These are phyloP conservation scores for Thalassiosira hispida DNA, from an alignment of 352 stramenopile species.

Conservation along the genomic window DNA sequence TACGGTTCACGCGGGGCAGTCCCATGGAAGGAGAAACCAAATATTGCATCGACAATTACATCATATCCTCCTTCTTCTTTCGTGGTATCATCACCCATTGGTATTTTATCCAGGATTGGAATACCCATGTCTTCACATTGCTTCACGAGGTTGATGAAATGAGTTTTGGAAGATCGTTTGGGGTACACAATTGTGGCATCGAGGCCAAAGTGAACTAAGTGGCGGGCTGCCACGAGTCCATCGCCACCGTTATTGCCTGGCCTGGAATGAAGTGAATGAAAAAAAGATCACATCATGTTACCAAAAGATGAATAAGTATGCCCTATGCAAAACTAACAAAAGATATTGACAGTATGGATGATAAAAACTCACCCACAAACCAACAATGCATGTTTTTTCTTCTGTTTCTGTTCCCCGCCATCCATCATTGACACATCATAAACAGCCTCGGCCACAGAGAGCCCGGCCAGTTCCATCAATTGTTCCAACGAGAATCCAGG, in stretches of 20 bases:
- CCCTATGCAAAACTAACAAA: neutral
- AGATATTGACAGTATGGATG: neutral
- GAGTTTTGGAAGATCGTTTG: slow-evolving; percentile 78
- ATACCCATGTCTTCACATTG: slow-evolving; percentile 81
- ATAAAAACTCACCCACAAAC: slow-evolving; percentile 54
- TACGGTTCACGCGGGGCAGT: slow-evolving; percentile 55
- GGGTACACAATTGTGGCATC: slow-evolving; percentile 93
- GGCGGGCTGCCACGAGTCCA: slow-evolving; percentile 96
- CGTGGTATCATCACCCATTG: slow-evolving; percentile 5
- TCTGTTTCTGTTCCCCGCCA: slow-evolving; percentile 19
- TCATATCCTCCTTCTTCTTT: slow-evolving; percentile 33
- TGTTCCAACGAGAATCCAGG: slow-evolving; percentile 86
- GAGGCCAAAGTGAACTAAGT: slow-evolving; percentile 98
- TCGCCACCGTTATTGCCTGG: slow-evolving; percentile 99
- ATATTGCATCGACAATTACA: slow-evolving; percentile 97
- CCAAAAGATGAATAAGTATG: neutral
- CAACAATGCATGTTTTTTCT: slow-evolving; percentile 45
- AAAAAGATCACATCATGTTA: slow-evolving; percentile 17
- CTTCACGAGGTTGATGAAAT: slow-evolving; percentile 80
- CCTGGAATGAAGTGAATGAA: slow-evolving; percentile 62
- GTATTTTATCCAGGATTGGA: slow-evolving; percentile 62
- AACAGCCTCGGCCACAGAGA: slow-evolving; percentile 93
- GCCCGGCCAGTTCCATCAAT: slow-evolving; percentile 98
- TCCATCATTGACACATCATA: slow-evolving; percentile 51
- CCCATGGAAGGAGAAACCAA: slow-evolving; percentile 97